phyloP scores from a whole-genome alignment of 192 early-diverging fungal species.

The Rhizophagus clarus region DNA sequence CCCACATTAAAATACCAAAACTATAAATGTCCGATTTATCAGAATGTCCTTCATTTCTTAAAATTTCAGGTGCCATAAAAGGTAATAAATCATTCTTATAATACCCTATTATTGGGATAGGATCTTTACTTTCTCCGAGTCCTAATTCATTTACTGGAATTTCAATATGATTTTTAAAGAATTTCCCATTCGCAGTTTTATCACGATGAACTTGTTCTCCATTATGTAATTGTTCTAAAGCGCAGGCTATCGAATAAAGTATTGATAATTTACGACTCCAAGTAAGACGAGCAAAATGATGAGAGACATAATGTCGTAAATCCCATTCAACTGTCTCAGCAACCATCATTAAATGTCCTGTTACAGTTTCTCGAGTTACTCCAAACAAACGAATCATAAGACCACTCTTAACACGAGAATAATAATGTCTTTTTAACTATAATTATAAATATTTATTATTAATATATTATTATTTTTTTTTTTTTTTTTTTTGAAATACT shows the following conservation, averaged over 20 bases:
- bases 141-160: constrained; percentile 17
- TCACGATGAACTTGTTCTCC: background rate
- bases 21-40: constrained; percentile 23
- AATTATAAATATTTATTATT: too few species aligned
- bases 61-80: constrained; percentile 17
- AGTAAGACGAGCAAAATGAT: constrained; percentile 17
- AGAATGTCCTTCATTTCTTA: background rate
- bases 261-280: constrained; percentile 19
- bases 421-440: constrained; percentile 16
- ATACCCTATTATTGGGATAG: constrained; percentile 21
- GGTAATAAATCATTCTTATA: constrained; percentile 21
- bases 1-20: constrained; percentile 32
- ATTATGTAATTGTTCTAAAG: background rate
- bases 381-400: constrained; percentile 29
- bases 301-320: constrained; percentile 28
- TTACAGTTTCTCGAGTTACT: constrained; percentile 10
- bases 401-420: constrained; percentile 1
- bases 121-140: background rate
- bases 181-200: background rate
- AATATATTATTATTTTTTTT: too few species aligned
- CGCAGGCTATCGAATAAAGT: constrained; percentile 15
- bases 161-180: constrained; percentile 25
- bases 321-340: constrained; percentile 30
- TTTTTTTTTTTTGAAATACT: too few species aligned
- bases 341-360: constrained; percentile 23